A percentile compares a stretch with the other conserved stretches of the same genome.
These are phyloP conservation scores for Ottelia alismoides DNA, from an alignment of 106 monocot genomes.

Conservation along the genomic window DNA sequence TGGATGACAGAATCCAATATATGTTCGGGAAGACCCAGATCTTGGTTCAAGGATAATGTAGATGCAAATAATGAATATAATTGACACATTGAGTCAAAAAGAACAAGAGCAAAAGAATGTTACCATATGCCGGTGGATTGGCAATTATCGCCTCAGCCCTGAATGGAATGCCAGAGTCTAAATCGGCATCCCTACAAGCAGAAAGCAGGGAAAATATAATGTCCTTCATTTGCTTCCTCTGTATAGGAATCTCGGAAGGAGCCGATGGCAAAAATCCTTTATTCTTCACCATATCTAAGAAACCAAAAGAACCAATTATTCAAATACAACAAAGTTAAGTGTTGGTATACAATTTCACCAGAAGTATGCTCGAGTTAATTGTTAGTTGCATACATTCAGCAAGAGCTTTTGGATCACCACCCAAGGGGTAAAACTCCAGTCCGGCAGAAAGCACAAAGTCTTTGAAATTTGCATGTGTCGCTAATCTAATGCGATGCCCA, in stretches of 20 bases:
- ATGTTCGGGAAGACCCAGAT: no score
- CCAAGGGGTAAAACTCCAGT: slow-evolving; percentile 81
- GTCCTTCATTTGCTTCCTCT: slow-evolving; percentile 76
- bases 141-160: slow-evolving; percentile 85
- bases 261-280: slow-evolving; percentile 87
- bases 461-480: no score
- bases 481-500: no score
- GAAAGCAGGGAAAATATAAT: slow-evolving; percentile 79
- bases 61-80: no score
- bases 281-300: slow-evolving; percentile 88
- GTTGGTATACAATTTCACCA: neutral
- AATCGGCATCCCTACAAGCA: slow-evolving; percentile 80
- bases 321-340: neutral
- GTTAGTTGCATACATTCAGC: slow-evolving; percentile 52
- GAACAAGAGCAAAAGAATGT: slow-evolving; percentile 3
- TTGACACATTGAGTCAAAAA: no score
- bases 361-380: neutral
- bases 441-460: no score
- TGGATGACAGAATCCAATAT: no score
- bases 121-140: slow-evolving; percentile 87
- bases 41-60: no score
- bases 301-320: neutral
- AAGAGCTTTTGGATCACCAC: slow-evolving; percentile 81
- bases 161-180: slow-evolving; percentile 72
- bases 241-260: slow-evolving; percentile 74